Base-by-base conservation (phyloP, 768 basidiomycete species). In the Leccinum subgranulosum region DNA sequence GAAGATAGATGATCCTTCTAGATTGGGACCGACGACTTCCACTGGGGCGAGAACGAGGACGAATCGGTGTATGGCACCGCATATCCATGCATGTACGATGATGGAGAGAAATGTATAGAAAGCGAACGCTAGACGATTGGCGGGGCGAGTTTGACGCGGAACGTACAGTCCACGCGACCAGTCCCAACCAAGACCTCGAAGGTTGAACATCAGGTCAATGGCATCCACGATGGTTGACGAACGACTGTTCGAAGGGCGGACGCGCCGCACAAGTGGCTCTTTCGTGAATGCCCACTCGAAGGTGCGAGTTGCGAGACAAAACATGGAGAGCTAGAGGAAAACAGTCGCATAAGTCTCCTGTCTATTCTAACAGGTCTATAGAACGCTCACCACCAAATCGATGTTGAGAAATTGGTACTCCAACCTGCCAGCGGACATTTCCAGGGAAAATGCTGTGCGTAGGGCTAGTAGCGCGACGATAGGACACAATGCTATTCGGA, bases 101-200 rank as follows among this genome's bases (percentile, higher is more conserved):
- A 74, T 62, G 21, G 74, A 76, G 15, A 60, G 10, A 7, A 76
- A 49, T 0, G 79, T 76, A 7, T 69, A 58, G 17, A 68, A 51
- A 3, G 74, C 45, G 64, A 84, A 86, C 14, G 67, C 59, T 1
- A 57, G 17, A 9, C 66, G 74, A 21, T 79, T 75, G 1, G 65
- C 58, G 2, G 77, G 74, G 19, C 80, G 78, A 10, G 72, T 76
- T 60, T 81, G 79, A 6, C 56, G 67, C 6, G 74, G 68, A 25
- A 71, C 34, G 49, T 65, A 53, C 10, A 66, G 14, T 25, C 63
- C 59, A 28, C 69, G 61, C 2, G 84, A 82, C 80, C 84, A 86
- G 45, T 79, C 72, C 86, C 86, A 88, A 14, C 83, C 84, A 48
- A 75, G 64, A 7, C 86, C 87, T 17, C 87, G 83, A 14, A 82